A percentile compares a stretch with the other conserved stretches of the same genome.
Evolutionary conservation across 2,329 filamentous ascomycete species (phyloP).

Genomic region (Alternaria consortialis): DNA sequence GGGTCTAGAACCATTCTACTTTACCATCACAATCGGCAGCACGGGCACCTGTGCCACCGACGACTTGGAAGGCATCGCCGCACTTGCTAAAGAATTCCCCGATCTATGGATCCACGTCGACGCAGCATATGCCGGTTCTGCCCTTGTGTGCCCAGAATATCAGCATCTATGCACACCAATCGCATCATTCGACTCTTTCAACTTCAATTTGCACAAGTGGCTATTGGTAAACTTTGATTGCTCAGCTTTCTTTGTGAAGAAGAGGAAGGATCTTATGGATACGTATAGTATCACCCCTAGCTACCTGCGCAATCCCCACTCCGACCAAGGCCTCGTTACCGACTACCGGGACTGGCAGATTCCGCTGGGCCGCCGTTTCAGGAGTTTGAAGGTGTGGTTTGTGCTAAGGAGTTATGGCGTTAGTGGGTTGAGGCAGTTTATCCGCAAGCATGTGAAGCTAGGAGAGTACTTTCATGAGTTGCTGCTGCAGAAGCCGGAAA

Average conservation of each 20-base stretch:
- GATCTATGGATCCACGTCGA: constrained; percentile 92
- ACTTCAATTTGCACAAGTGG: constrained; percentile 99
- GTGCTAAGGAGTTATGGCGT: constrained; percentile 85
- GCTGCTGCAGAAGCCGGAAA: constrained; percentile 66
- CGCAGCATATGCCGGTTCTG: constrained; percentile 89
- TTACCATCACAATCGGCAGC: constrained; percentile 84
- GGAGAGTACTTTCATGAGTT: constrained; percentile 75
- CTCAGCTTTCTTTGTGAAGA: constrained; percentile 78
- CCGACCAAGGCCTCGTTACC: constrained; percentile 83
- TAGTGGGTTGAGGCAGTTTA: constrained; percentile 75
- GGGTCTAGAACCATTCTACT: constrained; percentile 83
- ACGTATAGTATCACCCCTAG: constrained; percentile 81
- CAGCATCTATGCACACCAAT: constrained; percentile 72
- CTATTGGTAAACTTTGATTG: constrained; percentile 91
- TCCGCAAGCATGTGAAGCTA: constrained; percentile 72
- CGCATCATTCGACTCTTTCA: constrained; percentile 81
- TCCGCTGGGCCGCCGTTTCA: constrained; percentile 86
- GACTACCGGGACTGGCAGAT: constrained; percentile 99
- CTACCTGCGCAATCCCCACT: constrained; percentile 84
- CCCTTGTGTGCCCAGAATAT: constrained; percentile 82
- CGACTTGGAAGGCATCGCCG: constrained; percentile 75
- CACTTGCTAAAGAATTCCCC: constrained; percentile 62
- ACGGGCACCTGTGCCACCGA: constrained; percentile 90
- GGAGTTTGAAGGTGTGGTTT: constrained; percentile 94
- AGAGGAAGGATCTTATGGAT: constrained; percentile 77